phyloP scores from a whole-genome alignment of 2,329 filamentous ascomycete genomes.

The Stachybotrys echinatus region DNA sequence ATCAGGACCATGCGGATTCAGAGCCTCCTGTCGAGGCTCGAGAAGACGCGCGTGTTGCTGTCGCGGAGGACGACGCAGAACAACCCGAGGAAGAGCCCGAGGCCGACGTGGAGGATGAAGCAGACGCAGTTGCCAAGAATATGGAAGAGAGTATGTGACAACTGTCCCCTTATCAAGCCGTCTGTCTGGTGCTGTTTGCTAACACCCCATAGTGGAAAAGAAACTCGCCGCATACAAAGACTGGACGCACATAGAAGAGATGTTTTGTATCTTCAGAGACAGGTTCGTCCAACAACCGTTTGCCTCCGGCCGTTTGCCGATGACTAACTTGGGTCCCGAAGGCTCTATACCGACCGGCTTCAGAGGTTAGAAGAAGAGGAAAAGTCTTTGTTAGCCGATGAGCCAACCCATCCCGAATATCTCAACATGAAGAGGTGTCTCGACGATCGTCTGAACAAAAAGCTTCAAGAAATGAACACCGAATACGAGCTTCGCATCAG shows the following conservation, averaged over 20 bases:
- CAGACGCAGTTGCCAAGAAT: constrained; percentile 52
- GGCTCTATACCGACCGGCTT: constrained; percentile 83
- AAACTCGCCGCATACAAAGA: constrained; percentile 78
- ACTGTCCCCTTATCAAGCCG: constrained; percentile 1
- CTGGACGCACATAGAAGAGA: constrained; percentile 75
- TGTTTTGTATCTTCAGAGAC: constrained; percentile 81
- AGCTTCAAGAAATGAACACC: constrained; percentile 68
- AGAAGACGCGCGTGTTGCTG: constrained; percentile 25
- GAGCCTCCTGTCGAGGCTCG: constrained; percentile 25
- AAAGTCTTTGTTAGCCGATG: constrained; percentile 51
- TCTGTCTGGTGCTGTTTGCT: constrained; percentile 11
- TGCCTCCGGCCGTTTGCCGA: background rate
- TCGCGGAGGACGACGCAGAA: constrained; percentile 35
- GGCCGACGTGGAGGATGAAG: constrained; percentile 53
- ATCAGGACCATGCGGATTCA: constrained; percentile 20
- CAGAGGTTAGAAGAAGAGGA: constrained; percentile 71
- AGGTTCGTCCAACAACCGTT: constrained; percentile 42
- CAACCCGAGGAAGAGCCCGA: constrained; percentile 50
- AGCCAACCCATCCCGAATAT: constrained; percentile 83
- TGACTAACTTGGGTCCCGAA: background rate
- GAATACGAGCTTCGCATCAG: constrained; percentile 70
- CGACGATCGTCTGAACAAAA: constrained; percentile 75
- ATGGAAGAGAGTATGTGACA: constrained; percentile 58
- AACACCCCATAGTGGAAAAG: constrained; percentile 55
- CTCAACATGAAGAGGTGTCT: constrained; percentile 85